Conservation (phyloP, 176 grass and related monocot species). For the Aegilops speltoides region DNA sequence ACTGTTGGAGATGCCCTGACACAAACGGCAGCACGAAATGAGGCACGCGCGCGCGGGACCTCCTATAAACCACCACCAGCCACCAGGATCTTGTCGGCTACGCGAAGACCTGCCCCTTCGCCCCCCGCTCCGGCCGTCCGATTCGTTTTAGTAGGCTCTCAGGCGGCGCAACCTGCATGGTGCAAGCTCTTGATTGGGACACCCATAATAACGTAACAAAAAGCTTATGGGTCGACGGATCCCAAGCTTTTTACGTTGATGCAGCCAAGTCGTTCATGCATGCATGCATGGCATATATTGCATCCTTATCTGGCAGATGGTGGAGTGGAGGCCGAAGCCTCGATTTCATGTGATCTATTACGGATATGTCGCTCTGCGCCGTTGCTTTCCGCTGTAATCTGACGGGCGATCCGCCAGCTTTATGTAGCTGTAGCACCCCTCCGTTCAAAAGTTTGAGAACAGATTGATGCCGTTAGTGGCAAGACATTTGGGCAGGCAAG, state of each 20-base stretch:
- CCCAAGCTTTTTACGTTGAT: neutral
- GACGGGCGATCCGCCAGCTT: neutral
- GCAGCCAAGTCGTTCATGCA: neutral
- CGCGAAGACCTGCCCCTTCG: neutral
- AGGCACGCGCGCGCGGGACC: too few relatives aligned
- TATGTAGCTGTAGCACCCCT: neutral
- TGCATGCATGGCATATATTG: neutral
- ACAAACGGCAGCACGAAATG: conserved; percentile 26
- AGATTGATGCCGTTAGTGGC: neutral
- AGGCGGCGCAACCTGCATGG: neutral
- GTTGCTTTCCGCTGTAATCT: conserved; percentile 20
- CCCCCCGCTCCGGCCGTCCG: neutral
- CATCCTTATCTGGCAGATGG: conserved; percentile 25
- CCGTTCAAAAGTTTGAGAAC: neutral
- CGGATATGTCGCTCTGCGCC: neutral
- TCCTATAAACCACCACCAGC: neutral
- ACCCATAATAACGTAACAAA: conserved; percentile 6
- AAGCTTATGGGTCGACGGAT: neutral
- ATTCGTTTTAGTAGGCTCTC: conserved; percentile 12
- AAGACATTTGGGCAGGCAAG: neutral
- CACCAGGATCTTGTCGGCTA: conserved; percentile 22
- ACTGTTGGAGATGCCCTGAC: too few relatives aligned
- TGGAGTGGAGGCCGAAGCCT: conserved; percentile 31
- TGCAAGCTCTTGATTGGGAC: conserved; percentile 12
- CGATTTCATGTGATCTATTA: conserved; percentile 36